A percentile compares a stretch with the other conserved stretches of the same genome.
Conservation (phyloP, 164 flowering plant genomes). For the Pachysandra terminalis region DNA sequence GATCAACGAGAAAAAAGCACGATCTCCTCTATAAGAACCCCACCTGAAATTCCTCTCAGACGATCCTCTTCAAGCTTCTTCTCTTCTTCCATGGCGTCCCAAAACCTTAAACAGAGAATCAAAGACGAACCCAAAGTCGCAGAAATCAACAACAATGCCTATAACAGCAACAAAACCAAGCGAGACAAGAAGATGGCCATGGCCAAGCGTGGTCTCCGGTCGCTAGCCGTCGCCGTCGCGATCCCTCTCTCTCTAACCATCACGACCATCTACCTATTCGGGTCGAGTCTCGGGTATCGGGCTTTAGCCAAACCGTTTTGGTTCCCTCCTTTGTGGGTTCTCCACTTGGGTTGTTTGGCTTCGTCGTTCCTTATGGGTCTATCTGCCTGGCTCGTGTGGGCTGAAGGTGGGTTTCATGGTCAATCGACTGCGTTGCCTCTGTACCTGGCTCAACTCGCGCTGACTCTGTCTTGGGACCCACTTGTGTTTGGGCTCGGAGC, state of each 20-base stretch:
- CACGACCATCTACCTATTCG: conserved; percentile 29
- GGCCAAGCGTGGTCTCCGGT: conserved; percentile 72
- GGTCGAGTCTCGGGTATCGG: conserved; percentile 21
- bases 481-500: conserved; percentile 46
- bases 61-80: not conserved
- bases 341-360: conserved; percentile 36
- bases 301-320: conserved; percentile 26
- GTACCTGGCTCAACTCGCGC: conserved; percentile 39
- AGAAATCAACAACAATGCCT: conserved; percentile 5
- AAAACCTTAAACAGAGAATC: conserved; percentile 36
- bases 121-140: conserved; percentile 22
- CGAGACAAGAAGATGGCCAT: conserved; percentile 35
- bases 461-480: conserved; percentile 61
- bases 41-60: conserved; percentile 1
- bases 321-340: conserved; percentile 58
- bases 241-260: conserved; percentile 47
- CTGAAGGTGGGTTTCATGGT: conserved; percentile 78
- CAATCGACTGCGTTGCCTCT: conserved; percentile 36
- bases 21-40: conserved; percentile 6
- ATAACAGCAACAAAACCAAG: not conserved
- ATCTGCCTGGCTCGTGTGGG: conserved; percentile 90
- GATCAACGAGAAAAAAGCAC: not conserved
- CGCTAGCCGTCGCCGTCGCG: conserved; percentile 47
- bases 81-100: conserved; percentile 30
- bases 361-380: conserved; percentile 53